A percentile compares a stretch with the other conserved stretches of the same genome.
These are phyloP conservation scores for Sporothrix protearum DNA, from an alignment of 2,329 filamentous ascomycete genomes.

Conservation along the genomic window DNA sequence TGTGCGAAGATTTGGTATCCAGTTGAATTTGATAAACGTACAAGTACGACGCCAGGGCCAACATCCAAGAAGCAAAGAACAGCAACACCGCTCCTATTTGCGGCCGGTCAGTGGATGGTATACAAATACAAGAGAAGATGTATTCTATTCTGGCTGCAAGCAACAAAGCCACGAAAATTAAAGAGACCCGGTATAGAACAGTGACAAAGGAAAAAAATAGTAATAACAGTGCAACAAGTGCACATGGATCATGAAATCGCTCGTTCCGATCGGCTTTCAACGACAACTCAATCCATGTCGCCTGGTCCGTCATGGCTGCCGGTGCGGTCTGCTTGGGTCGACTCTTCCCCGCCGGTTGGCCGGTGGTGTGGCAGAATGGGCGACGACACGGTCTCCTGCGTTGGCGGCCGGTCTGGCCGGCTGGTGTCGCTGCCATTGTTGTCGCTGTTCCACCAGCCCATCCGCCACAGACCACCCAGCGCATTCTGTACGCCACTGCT, in stretches of 20 bases:
- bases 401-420: neutral
- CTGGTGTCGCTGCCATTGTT: conserved; percentile 20
- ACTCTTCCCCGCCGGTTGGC: neutral
- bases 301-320: neutral
- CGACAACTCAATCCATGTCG: neutral
- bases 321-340: neutral
- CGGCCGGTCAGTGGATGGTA: neutral
- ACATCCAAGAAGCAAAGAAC: neutral
- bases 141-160: conserved; percentile 7
- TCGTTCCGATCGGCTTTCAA: too few species aligned
- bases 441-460: conserved; percentile 51
- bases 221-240: neutral
- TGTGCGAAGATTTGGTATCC: neutral
- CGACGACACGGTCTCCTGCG: neutral
- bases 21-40: neutral
- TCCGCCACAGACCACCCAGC: conserved; percentile 50
- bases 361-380: neutral
- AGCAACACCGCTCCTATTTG: neutral
- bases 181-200: conserved; percentile 7
- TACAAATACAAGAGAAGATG: neutral
- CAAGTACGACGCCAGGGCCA: neutral
- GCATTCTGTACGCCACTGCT: conserved; percentile 47
- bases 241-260: neutral
- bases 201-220: neutral
- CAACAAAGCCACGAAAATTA: neutral